Percentiles rank a stretch among this genome's conserved stretches.
phyloP scores from a whole-genome alignment of 202 grass and related monocot species.

The Musa balbisiana region DNA sequence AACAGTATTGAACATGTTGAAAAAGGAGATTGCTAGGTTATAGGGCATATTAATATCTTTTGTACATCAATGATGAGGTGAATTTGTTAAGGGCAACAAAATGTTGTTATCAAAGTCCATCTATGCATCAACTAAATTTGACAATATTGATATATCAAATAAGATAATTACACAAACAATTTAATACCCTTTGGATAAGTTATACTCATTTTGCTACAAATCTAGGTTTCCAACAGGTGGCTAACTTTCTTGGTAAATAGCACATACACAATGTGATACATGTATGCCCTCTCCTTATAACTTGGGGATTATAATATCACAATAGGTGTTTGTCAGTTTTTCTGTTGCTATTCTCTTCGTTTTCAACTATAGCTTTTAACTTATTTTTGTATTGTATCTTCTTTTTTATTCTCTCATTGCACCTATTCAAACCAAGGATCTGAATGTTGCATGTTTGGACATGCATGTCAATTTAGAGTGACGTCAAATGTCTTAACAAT shows the following conservation, averaged over 20 bases:
- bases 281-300: background rate
- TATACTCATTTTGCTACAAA: background rate
- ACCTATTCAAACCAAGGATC: background rate
- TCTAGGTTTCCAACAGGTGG: too few species aligned
- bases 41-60: background rate
- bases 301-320: background rate
- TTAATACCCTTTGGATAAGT: background rate
- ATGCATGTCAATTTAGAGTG: background rate
- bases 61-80: background rate
- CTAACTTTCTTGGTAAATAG: too few species aligned
- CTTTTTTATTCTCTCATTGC: background rate
- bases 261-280: too few species aligned
- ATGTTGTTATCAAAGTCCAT: background rate
- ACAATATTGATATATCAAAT: background rate
- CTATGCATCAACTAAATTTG: background rate
- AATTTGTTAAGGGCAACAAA: background rate
- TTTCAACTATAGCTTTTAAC: background rate
- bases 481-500: background rate
- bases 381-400: background rate
- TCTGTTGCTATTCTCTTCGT: background rate
- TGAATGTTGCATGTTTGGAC: background rate
- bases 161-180: background rate
- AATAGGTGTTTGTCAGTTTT: background rate
- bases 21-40: background rate
- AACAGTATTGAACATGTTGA: too few species aligned